A percentile compares a stretch with the other conserved stretches of the same genome.
Conservation (phyloP, 2,329 filamentous ascomycete species). For the Tolypocladium ovalisporum region DNA sequence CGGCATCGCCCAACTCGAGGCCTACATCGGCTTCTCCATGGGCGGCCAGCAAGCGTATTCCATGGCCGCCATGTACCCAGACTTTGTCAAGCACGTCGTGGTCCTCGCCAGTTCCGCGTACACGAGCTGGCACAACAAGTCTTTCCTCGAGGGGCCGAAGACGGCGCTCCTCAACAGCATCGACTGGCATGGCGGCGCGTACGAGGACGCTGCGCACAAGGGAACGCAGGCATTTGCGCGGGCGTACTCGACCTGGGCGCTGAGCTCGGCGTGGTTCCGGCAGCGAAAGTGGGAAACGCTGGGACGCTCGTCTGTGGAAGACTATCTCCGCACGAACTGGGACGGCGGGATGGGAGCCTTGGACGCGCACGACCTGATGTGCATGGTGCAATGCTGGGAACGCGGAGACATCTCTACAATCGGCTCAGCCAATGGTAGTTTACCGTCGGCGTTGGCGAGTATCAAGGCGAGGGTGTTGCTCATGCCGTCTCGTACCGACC, state of each 20-base stretch:
- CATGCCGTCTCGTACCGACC: not conserved
- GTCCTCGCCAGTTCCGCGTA: not conserved
- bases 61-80: not conserved
- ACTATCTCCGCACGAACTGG: not conserved
- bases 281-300: slow-evolving; percentile 5
- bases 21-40: not conserved
- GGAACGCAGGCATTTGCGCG: slow-evolving; percentile 1
- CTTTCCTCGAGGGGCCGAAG: slow-evolving; percentile 5
- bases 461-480: not conserved
- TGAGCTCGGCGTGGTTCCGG: slow-evolving; percentile 4
- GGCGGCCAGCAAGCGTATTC: not conserved
- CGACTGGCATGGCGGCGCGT: not conserved
- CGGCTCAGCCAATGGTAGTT: too few relatives aligned
- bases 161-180: slow-evolving; percentile 5
- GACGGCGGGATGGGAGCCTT: not conserved
- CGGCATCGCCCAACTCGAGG: not conserved
- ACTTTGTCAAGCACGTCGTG: not conserved
- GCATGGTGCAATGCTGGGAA: not conserved
- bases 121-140: slow-evolving; percentile 7
- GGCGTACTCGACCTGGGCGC: slow-evolving; percentile 2
- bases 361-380: not conserved
- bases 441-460: not conserved
- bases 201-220: not conserved
- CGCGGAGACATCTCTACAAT: not conserved
- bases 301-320: slow-evolving; percentile 1